phyloP scores from a whole-genome alignment of 495 filamentous ascomycete species.

The Aspergillus incahuasiensis region DNA sequence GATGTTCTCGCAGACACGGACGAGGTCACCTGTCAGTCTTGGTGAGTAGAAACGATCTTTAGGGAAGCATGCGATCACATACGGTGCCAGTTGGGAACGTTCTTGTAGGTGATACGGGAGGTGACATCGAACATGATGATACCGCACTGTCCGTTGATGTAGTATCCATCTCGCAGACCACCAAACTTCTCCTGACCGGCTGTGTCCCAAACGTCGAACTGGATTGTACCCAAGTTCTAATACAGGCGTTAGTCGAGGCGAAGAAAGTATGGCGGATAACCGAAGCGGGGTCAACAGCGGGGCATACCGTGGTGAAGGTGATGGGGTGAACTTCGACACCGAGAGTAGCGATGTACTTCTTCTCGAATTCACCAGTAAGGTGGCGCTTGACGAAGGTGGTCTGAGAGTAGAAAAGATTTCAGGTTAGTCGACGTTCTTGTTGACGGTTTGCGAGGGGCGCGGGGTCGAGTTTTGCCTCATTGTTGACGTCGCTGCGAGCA shows the following conservation, averaged over 20 bases:
- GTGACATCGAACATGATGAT: conserved; percentile 99
- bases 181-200: conserved; percentile 99
- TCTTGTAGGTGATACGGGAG: conserved; percentile 99
- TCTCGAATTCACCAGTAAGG: conserved; percentile 99
- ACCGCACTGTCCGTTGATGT: conserved; percentile 99
- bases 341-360: conserved; percentile 99
- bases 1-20: conserved; percentile 99
- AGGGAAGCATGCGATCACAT: conserved; percentile 39
- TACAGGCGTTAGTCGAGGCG: conserved; percentile 36
- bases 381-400: conserved; percentile 99
- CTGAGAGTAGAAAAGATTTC: conserved; percentile 43
- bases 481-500: conserved; percentile 27
- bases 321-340: conserved; percentile 99
- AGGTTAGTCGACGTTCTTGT: conserved; percentile 26
- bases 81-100: conserved; percentile 99
- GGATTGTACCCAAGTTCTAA: conserved; percentile 90
- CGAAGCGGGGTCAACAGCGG: conserved; percentile 32
- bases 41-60: conserved; percentile 11
- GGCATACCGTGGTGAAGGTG: conserved; percentile 84
- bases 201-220: conserved; percentile 99
- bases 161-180: conserved; percentile 99
- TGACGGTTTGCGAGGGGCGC: conserved; percentile 15
- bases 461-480: conserved; percentile 26
- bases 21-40: conserved; percentile 76
- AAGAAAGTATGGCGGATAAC: conserved; percentile 13